These are phyloP conservation scores for Xylariales sp. DNA, from an alignment of 2,329 filamentous ascomycete genomes.

Conservation along the genomic window DNA sequence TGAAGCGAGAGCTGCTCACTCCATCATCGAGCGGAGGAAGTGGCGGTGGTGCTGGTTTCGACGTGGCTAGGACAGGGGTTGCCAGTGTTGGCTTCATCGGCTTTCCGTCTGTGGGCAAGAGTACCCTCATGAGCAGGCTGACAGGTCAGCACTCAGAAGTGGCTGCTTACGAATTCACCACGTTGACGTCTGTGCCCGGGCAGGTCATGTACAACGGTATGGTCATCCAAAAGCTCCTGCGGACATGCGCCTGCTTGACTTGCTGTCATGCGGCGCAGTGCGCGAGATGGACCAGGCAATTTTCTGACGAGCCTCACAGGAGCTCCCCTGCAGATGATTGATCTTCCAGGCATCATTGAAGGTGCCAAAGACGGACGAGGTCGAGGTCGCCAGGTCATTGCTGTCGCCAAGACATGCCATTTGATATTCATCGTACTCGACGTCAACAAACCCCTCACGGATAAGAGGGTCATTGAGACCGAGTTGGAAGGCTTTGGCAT, in stretches of 20 bases:
- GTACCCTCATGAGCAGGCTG: slow-evolving; percentile 90
- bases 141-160: slow-evolving; percentile 97
- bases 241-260: too few relatives aligned
- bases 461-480: slow-evolving; percentile 91
- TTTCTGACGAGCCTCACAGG: slow-evolving; percentile 36
- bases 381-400: slow-evolving; percentile 96
- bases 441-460: slow-evolving; percentile 95
- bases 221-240: slow-evolving; percentile 12
- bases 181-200: slow-evolving; percentile 91
- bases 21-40: slow-evolving; percentile 68
- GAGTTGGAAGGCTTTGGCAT: slow-evolving; percentile 98
- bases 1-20: slow-evolving; percentile 92
- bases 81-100: slow-evolving; percentile 97
- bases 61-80: slow-evolving; percentile 95
- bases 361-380: slow-evolving; percentile 98
- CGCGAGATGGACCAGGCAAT: too few relatives aligned
- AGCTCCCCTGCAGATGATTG: slow-evolving; percentile 95
- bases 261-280: too few relatives aligned
- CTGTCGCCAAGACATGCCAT: slow-evolving; percentile 97
- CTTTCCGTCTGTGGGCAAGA: slow-evolving; percentile 97
- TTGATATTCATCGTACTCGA: slow-evolving; percentile 98
- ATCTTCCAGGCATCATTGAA: slow-evolving; percentile 97
- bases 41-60: slow-evolving; percentile 85
- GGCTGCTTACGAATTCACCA: slow-evolving; percentile 98
- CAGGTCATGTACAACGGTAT: slow-evolving; percentile 88